Conservation (phyloP, 2,329 filamentous ascomycete genomes). For the Thelonectria blattea region DNA sequence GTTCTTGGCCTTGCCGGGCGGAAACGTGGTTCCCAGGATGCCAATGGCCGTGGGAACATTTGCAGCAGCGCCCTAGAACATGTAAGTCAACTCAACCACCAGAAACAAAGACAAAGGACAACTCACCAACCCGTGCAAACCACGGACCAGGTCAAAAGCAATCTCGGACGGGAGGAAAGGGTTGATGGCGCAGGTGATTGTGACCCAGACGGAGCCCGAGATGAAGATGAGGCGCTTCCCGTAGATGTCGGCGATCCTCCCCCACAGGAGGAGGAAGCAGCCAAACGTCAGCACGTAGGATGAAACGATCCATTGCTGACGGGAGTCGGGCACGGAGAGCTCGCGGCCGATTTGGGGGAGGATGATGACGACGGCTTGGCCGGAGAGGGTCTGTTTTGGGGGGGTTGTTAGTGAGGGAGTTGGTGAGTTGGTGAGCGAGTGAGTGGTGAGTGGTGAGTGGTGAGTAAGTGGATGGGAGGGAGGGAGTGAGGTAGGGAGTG, state of each 20-base stretch:
- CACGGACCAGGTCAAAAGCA: conserved; percentile 70
- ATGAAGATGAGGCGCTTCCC: conserved; percentile 71
- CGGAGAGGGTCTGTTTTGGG: conserved; percentile 33
- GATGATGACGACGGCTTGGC: conserved; percentile 40
- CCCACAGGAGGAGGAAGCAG: conserved; percentile 72
- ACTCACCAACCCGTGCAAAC: conserved; percentile 64
- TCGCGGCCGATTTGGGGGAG: conserved; percentile 65
- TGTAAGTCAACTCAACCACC: not conserved
- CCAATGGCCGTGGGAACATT: conserved; percentile 75
- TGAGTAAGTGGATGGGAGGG: too few species aligned
- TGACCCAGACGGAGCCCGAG: conserved; percentile 67
- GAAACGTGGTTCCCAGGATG: conserved; percentile 71
- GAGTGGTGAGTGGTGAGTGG: too few species aligned
- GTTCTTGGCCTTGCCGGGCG: conserved; percentile 71
- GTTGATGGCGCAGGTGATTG: conserved; percentile 62
- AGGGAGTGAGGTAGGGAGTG: too few species aligned
- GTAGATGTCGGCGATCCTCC: conserved; percentile 70
- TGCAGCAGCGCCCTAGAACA: conserved; percentile 67
- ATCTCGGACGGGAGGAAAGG: conserved; percentile 72
- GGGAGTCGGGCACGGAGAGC: conserved; percentile 61
- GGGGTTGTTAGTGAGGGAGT: too few species aligned
- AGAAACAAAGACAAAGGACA: not conserved
- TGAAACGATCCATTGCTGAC: conserved; percentile 71
- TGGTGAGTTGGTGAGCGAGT: too few species aligned
- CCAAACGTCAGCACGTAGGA: conserved; percentile 70